Percentiles rank a stretch among this genome's conserved stretches.
Evolutionary conservation across 192 early-diverging fungal species (phyloP).

Genomic region (Glomus cerebriforme): DNA sequence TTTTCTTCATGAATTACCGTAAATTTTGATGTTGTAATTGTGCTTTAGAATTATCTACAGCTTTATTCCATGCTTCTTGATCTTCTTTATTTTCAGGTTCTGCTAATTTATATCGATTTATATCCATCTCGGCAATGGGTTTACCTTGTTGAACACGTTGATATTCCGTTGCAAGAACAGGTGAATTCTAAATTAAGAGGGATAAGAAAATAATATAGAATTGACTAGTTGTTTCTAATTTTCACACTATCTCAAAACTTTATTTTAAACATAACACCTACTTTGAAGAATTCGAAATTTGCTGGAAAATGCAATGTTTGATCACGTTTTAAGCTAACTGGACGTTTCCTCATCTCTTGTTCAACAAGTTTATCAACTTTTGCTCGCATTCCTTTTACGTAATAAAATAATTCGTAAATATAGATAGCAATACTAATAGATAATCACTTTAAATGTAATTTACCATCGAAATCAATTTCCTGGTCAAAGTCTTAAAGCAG

Average conservation of each 20-base stretch:
- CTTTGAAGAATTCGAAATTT: slow-evolving; percentile 51
- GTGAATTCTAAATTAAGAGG: slow-evolving; percentile 12
- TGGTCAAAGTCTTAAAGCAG: slow-evolving; percentile 13
- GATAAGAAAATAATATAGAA: not conserved
- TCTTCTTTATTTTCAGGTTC: slow-evolving; percentile 45
- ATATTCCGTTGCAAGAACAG: slow-evolving; percentile 28
- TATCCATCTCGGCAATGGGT: slow-evolving; percentile 49
- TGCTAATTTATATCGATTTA: slow-evolving; percentile 49
- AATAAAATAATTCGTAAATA: not conserved
- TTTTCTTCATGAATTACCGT: slow-evolving; percentile 40
- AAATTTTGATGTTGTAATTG: slow-evolving; percentile 55
- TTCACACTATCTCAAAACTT: not conserved
- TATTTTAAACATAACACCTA: not conserved
- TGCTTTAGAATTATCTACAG: slow-evolving; percentile 54
- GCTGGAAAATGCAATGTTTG: slow-evolving; percentile 41
- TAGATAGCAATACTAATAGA: not conserved
- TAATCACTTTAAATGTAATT: not conserved
- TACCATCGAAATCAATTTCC: slow-evolving; percentile 32
- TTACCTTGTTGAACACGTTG: slow-evolving; percentile 48
- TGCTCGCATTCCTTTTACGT: slow-evolving; percentile 44
- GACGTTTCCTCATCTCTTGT: slow-evolving; percentile 56
- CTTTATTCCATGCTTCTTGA: slow-evolving; percentile 43
- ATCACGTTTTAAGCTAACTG: slow-evolving; percentile 33
- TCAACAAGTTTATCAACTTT: slow-evolving; percentile 57
- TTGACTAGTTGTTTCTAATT: not conserved